A percentile compares a stretch with the other conserved stretches of the same genome.
phyloP scores from a whole-genome alignment of 441 rosid genomes.

The Gossypium davidsonii region DNA sequence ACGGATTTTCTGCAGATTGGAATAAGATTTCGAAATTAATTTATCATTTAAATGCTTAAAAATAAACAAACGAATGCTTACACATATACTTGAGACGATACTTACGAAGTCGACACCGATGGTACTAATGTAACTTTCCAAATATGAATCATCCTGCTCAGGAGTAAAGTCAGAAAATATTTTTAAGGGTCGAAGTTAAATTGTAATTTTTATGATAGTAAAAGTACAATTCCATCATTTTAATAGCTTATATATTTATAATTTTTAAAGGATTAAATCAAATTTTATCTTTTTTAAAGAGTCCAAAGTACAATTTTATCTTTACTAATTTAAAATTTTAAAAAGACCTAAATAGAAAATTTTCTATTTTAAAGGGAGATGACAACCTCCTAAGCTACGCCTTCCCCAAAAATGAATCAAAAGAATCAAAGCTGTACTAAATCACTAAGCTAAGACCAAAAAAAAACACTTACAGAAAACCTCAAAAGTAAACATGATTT shows the following conservation, averaged over 20 bases:
- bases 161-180: no score
- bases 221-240: no score
- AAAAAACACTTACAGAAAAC: conserved; percentile 55
- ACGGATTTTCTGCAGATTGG: conserved; percentile 67
- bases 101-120: conserved; percentile 96
- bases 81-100: background rate
- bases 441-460: background rate
- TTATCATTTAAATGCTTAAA: background rate
- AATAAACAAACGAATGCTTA: background rate
- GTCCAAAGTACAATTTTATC: fast-evolving
- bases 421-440: background rate
- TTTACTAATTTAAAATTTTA: no score
- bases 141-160: conserved; percentile 78
- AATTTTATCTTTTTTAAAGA: no score
- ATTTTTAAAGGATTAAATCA: no score
- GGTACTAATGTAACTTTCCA: conserved; percentile 95
- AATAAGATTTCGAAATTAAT: background rate
- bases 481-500: conserved; percentile 67
- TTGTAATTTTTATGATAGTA: no score
- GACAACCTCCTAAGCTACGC: no score
- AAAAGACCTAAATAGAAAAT: no score
- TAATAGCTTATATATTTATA: no score
- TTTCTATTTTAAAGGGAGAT: no score
- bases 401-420: background rate
- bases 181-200: no score